phyloP scores from a whole-genome alignment of 164 flowering plant genomes.

The Saururus chinensis region DNA sequence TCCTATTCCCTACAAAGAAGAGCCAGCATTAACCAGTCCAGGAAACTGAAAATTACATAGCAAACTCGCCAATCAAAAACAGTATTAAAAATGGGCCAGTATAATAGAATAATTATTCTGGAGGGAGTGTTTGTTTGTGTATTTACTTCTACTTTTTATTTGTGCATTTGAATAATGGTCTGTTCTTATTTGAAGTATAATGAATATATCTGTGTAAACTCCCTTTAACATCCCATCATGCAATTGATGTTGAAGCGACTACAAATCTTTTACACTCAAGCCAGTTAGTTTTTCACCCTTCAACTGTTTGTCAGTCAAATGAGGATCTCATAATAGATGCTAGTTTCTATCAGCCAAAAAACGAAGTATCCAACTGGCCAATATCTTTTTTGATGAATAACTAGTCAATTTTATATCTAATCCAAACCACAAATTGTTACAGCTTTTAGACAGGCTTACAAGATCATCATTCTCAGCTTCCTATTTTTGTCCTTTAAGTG shows the following conservation, averaged over 20 bases:
- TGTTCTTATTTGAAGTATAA: no score
- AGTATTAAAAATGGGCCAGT: not conserved
- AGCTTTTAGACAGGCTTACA: conserved; percentile 29
- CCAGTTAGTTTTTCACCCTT: no score
- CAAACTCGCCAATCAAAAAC: not conserved
- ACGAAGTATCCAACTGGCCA: not conserved
- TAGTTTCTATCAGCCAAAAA: no score
- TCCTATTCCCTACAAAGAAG: conserved; percentile 77
- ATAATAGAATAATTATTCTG: no score
- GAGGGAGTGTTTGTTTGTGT: no score
- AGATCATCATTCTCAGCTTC: conserved; percentile 39
- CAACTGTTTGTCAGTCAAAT: conserved; percentile 12
- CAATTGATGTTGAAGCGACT: no score
- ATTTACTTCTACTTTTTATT: no score
- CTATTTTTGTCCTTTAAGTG: conserved; percentile 51
- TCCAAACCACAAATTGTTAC: not conserved
- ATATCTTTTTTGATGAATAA: not conserved
- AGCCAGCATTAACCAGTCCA: conserved; percentile 75
- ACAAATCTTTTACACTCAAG: no score
- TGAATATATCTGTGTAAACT: no score
- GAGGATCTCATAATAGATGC: not conserved
- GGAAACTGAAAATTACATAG: conserved; percentile 38
- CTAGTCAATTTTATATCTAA: not conserved
- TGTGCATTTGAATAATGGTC: no score
- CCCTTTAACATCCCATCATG: no score